Percentiles rank a stretch among this genome's conserved stretches.
Evolutionary conservation across 2,329 filamentous ascomycete genomes (phyloP).

Genomic region (Stachybotrys chartarum): DNA sequence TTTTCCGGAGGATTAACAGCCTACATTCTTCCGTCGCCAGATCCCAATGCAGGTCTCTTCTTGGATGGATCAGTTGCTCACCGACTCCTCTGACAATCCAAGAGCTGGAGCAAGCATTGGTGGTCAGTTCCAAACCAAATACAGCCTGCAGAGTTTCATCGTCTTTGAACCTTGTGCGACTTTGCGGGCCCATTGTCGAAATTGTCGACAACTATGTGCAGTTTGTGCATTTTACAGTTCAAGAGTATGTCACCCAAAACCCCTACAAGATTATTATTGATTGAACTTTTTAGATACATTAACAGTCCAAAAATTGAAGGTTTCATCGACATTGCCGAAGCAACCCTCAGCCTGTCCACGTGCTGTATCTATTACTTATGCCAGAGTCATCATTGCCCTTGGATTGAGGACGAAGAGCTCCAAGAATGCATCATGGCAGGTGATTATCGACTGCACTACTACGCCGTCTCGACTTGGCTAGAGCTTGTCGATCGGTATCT

Average conservation of each 20-base stretch:
- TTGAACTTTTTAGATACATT: conserved; percentile 5
- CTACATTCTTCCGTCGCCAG: not conserved
- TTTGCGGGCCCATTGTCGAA: conserved; percentile 23
- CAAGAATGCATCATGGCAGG: not conserved
- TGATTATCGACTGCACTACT: not conserved
- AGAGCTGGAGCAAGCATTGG: conserved; percentile 8
- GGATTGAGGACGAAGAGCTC: not conserved
- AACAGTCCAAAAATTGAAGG: not conserved
- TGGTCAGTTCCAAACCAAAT: conserved; percentile 1
- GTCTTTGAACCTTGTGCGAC: conserved; percentile 7
- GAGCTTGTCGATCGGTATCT: not conserved
- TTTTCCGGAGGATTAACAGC: not conserved
- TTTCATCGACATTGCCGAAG: conserved; percentile 2
- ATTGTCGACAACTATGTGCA: conserved; percentile 16
- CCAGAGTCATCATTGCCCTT: not conserved
- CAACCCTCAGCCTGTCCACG: conserved; percentile 2
- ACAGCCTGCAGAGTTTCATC: not conserved
- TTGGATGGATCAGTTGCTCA: conserved; percentile 12
- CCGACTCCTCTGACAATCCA: conserved; percentile 8
- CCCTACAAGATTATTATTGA: not conserved
- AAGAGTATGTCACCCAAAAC: conserved; percentile 16
- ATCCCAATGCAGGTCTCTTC: conserved; percentile 4
- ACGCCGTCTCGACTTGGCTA: not conserved
- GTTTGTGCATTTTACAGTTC: conserved; percentile 25
- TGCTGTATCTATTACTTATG: conserved; percentile 6